These are phyloP conservation scores for Kurtzmaniella quercitrusa DNA, from an alignment of 1,139 yeast species.

Conservation along the genomic window DNA sequence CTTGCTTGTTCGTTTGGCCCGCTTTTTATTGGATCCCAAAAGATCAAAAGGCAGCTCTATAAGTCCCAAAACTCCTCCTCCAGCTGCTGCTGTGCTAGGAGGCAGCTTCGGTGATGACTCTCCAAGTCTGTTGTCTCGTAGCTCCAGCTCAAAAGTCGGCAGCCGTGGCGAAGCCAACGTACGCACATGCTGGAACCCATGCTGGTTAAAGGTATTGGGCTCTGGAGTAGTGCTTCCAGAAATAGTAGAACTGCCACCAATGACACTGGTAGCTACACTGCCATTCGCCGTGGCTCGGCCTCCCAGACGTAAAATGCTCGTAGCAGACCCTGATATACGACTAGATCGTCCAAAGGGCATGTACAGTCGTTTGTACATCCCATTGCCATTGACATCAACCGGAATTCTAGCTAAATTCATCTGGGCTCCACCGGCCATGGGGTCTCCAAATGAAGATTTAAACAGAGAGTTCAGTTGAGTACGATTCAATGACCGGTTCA, in stretches of 20 bases:
- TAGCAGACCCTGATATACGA: background rate
- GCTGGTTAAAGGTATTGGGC: background rate
- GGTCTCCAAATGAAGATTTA: slow-evolving; percentile 67
- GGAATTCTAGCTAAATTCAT: slow-evolving; percentile 12
- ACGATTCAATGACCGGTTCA: slow-evolving; percentile 70
- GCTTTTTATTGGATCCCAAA: slow-evolving; percentile 24
- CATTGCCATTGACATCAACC: background rate
- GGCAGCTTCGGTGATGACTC: slow-evolving; percentile 1
- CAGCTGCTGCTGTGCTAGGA: background rate
- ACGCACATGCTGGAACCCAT: slow-evolving; percentile 1
- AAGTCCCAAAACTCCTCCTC: slow-evolving; percentile 1
- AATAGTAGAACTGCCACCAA: background rate
- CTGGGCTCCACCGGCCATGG: slow-evolving; percentile 34
- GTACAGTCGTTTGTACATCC: slow-evolving; percentile 1
- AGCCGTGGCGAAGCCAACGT: background rate
- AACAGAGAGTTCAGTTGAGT: slow-evolving; percentile 75
- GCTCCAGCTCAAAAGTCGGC: background rate
- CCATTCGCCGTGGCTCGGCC: background rate
- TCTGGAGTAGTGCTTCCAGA: background rate
- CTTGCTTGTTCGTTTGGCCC: slow-evolving; percentile 16
- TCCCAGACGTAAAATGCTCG: background rate
- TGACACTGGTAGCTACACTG: background rate
- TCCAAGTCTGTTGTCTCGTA: background rate
- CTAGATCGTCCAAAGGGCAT: slow-evolving; percentile 1
- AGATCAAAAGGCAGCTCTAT: slow-evolving; percentile 20